Percentiles rank a stretch among this genome's conserved stretches.
Conservation (phyloP, 148 eudicot species). For the Chenopodium suecicum region DNA sequence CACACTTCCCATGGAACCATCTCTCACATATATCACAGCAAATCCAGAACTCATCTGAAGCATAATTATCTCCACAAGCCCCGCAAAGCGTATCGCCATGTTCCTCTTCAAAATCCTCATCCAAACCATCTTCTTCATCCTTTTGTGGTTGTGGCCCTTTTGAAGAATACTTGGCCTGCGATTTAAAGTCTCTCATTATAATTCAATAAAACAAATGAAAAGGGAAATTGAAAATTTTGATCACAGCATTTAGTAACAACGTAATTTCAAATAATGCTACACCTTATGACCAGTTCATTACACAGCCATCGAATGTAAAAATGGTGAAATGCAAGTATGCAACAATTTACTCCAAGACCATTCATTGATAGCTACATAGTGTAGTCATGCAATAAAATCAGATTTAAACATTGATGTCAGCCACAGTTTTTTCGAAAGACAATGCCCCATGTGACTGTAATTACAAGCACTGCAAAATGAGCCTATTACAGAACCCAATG, state of each 20-base stretch:
- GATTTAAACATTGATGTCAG: not conserved
- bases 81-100: conserved; percentile 62
- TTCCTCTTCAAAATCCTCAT: conserved; percentile 57
- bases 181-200: not conserved
- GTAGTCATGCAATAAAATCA: not conserved
- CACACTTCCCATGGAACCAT: conserved; percentile 75
- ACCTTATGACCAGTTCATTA: not conserved
- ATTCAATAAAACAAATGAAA: not conserved
- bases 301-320: not conserved
- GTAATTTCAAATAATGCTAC: not conserved
- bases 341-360: not conserved
- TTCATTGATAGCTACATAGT: not conserved
- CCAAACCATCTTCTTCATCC: conserved; percentile 39
- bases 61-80: conserved; percentile 56
- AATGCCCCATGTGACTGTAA: not conserved
- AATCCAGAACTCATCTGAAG: conserved; percentile 65
- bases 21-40: conserved; percentile 63
- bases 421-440: not conserved
- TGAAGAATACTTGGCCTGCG: conserved; percentile 26
- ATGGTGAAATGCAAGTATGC: not conserved
- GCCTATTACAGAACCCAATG: not conserved
- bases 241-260: not conserved
- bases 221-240: not conserved
- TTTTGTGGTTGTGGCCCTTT: conserved; percentile 19
- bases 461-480: not conserved